Conservation (phyloP, 352 stramenopile genomes). For the Pythium oligandrum region DNA sequence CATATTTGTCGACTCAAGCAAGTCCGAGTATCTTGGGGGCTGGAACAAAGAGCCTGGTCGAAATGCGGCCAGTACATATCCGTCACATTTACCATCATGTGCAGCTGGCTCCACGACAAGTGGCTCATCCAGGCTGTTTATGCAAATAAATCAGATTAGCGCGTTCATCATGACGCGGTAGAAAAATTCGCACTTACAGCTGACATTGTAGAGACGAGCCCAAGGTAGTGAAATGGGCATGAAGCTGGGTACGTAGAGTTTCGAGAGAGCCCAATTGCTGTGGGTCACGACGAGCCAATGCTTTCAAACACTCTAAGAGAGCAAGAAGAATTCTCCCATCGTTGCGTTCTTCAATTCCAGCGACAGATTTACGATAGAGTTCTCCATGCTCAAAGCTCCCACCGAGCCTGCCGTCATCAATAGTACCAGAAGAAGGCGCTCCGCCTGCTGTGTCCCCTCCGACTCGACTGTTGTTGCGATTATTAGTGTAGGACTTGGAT, state of each 20-base stretch:
- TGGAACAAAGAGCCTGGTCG: constrained; percentile 11
- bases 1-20: no score
- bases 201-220: constrained; percentile 8
- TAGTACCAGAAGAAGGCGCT: constrained; percentile 10
- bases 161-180: no score
- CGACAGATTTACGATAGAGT: constrained; percentile 6
- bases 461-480: neutral
- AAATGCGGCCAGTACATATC: constrained; percentile 11
- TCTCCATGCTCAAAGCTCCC: constrained; percentile 12
- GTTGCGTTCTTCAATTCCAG: constrained; percentile 8
- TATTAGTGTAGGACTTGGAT: constrained; percentile 6
- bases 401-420: constrained; percentile 20
- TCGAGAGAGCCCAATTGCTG: constrained; percentile 3
- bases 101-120: neutral
- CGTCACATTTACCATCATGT: neutral
- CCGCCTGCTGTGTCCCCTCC: neutral
- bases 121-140: neutral
- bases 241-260: constrained; percentile 6
- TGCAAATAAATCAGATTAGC: no score
- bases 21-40: neutral
- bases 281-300: neutral
- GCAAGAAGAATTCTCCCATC: constrained; percentile 1
- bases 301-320: constrained; percentile 11
- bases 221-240: constrained; percentile 7
- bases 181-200: constrained; percentile 9